Conservation (phyloP, 768 basidiomycete species). For the Mycena alexandri region DNA sequence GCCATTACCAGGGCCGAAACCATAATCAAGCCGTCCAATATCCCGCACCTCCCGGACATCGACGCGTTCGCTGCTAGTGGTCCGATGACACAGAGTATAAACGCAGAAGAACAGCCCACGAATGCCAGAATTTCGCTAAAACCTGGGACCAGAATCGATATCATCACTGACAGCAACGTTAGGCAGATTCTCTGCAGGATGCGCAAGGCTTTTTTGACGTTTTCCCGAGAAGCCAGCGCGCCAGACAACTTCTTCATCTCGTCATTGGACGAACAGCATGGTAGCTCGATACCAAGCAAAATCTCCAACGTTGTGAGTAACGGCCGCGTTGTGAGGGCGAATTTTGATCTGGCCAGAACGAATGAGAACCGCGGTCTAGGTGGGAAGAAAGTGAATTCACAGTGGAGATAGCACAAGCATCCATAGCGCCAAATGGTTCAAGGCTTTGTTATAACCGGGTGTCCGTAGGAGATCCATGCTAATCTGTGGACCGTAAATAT, state of each 20-base stretch:
- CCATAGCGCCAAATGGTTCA: constrained; percentile 87
- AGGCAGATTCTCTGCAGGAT: constrained; percentile 70
- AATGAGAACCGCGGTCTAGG: neutral
- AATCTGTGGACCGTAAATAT: constrained; percentile 60
- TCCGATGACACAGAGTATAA: constrained; percentile 79
- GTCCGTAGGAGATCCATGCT: constrained; percentile 84
- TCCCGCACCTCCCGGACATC: constrained; percentile 61
- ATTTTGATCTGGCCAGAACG: constrained; percentile 75
- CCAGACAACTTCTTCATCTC: constrained; percentile 51
- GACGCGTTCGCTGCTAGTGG: constrained; percentile 81
- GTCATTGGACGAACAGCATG: constrained; percentile 48
- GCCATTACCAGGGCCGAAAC: constrained; percentile 72
- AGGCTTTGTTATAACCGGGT: constrained; percentile 73
- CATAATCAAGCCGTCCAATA: constrained; percentile 69
- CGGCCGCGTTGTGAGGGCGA: constrained; percentile 87
- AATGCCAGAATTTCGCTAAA: constrained; percentile 91
- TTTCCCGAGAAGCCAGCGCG: constrained; percentile 42
- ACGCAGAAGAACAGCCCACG: constrained; percentile 90
- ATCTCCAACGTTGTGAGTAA: constrained; percentile 88
- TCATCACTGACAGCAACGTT: constrained; percentile 69
- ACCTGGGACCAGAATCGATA: constrained; percentile 83
- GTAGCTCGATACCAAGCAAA: constrained; percentile 73
- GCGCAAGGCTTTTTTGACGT: constrained; percentile 56
- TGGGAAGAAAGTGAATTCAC: constrained; percentile 54
- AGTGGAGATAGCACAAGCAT: constrained; percentile 85